Percentiles rank a stretch among this genome's conserved stretches.
These are phyloP conservation scores for Pisolithus thermaeus DNA, from an alignment of 1,284 basidiomycete genomes.

Conservation along the genomic window DNA sequence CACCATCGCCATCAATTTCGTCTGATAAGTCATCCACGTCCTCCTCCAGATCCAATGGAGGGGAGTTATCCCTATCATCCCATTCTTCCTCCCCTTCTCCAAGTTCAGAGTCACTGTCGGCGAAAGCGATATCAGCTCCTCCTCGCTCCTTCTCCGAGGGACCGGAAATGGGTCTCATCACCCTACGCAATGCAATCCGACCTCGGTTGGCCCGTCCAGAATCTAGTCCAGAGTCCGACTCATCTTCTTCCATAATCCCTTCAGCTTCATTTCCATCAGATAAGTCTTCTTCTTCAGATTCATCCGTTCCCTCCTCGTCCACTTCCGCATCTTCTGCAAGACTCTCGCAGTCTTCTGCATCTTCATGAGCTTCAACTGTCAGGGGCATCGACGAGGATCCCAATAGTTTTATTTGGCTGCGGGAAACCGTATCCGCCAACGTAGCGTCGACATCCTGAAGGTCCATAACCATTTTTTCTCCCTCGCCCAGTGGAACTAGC, in stretches of 20 bases:
- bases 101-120: conserved; percentile 76
- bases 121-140: conserved; percentile 56
- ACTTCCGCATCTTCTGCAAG: conserved; percentile 21
- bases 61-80: neutral
- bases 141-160: conserved; percentile 32
- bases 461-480: conserved; percentile 96
- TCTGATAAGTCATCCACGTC: conserved; percentile 35
- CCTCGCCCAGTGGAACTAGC: conserved; percentile 76
- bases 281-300: conserved; percentile 20
- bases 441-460: conserved; percentile 85
- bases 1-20: conserved; percentile 39
- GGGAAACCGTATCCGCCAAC: conserved; percentile 78
- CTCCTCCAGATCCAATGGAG: conserved; percentile 47
- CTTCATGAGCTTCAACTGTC: conserved; percentile 25
- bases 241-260: conserved; percentile 18
- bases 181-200: conserved; percentile 42
- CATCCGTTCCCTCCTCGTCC: conserved; percentile 3
- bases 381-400: conserved; percentile 69
- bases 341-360: conserved; percentile 32
- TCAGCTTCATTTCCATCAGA: conserved; percentile 21
- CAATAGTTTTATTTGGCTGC: conserved; percentile 83
- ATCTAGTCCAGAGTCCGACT: conserved; percentile 16
- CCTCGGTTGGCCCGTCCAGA: conserved; percentile 35
- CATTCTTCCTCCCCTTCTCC: conserved; percentile 48
- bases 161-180: conserved; percentile 36